phyloP scores from a whole-genome alignment of 2,329 filamentous ascomycete genomes.

The Capronia epimyces region DNA sequence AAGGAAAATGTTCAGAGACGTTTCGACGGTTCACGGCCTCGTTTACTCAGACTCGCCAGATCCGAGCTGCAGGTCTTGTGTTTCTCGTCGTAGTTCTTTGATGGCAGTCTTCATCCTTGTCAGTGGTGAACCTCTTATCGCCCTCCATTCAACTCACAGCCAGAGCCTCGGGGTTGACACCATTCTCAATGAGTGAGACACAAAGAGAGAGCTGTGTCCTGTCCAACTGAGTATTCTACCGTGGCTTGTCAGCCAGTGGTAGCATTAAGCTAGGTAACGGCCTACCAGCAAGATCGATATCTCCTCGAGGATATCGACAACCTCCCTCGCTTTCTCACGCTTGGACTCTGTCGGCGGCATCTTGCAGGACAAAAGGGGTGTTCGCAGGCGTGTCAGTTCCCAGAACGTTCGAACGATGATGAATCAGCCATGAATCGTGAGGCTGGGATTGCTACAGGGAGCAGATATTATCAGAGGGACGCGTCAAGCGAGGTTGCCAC shows the following conservation, averaged over 20 bases:
- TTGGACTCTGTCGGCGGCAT: conserved; percentile 43
- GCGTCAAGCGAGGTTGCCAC: no score
- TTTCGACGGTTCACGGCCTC: no score
- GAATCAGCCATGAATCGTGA: no score
- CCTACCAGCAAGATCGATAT: conserved; percentile 45
- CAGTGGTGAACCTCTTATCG: conserved; percentile 11
- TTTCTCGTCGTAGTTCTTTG: conserved; percentile 42
- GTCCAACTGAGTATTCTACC: conserved; percentile 86
- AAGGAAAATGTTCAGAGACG: no score
- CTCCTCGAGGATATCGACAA: conserved; percentile 48
- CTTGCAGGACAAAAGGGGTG: not conserved
- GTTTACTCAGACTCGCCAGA: conserved; percentile 25
- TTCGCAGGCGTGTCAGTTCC: conserved; percentile 3
- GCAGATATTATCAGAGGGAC: no score
- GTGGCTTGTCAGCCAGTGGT: conserved; percentile 4
- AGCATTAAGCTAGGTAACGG: not conserved
- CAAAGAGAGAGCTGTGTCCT: conserved; percentile 87
- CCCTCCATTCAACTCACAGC: conserved; percentile 58
- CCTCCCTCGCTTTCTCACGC: conserved; percentile 46
- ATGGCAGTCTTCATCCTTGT: conserved; percentile 37
- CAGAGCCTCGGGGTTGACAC: conserved; percentile 89
- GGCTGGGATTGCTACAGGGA: no score
- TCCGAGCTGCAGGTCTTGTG: conserved; percentile 30
- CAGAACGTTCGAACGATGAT: not conserved
- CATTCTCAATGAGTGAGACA: conserved; percentile 94